Base-by-base conservation (phyloP, 768 basidiomycete species). In the Hydnum rufescens region DNA sequence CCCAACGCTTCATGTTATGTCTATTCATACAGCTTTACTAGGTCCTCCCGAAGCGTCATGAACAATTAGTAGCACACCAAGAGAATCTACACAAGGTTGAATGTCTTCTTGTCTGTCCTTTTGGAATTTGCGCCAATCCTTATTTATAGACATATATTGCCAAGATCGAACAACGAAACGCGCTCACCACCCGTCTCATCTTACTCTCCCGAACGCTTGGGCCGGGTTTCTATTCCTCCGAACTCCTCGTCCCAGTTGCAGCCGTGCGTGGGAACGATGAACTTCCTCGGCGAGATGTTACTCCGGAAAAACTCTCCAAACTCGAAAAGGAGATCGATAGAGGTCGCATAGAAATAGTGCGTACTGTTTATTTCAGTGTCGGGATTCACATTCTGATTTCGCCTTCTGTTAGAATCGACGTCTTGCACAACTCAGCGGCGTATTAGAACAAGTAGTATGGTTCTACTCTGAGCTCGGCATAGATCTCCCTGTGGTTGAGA, bases 321-420 rank as follows among this genome's bases (percentile, higher is more conserved):
- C 68, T 92, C 3, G 85, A 90, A 69, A 81, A 83, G 62, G 86
- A 90, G 60, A 72, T 89, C 18, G 78, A 83, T 5, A 71, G 81
- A 51, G 86, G 84, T 6, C 88, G 88, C 64, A 74, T 74, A n/a
- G 88, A 92, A 74, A 73, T 87, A 51, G 82, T 87, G 59, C 60
- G 82, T 36, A 18, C 29, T 55, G 39, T 51, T 51, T 44, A 13
- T 5, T 36, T 26, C 8, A 34, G 46, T 43, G 25, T 49, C 36
- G 36, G 25, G 18, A 6, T 13, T 13, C 13, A 19, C 8, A 42
- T 42, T 49, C 51, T 49, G 55, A 43, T 54, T 52, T 6, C 3
- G 8, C 47, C 32, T 32, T 42, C n/a, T 42, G 13, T 47, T 47
- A 8, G 13, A 47, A 25, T 47, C 13, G 44, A 47, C 78, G 85